Evolutionary conservation across 2,329 filamentous ascomycete species (phyloP).

Genomic region (Pseudogymnoascus sp.): DNA sequence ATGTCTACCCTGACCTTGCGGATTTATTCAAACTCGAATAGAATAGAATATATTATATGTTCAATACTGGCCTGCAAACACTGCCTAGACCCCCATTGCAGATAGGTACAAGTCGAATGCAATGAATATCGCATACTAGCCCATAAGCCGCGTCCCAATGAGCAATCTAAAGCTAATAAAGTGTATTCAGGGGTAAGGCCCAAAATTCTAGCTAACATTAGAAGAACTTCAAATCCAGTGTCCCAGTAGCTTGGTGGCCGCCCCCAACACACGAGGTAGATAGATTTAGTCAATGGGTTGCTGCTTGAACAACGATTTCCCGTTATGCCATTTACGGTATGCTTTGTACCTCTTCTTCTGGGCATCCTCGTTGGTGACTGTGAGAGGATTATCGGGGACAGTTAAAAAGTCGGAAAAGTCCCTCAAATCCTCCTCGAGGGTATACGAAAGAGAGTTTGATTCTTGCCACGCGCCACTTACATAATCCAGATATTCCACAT

Average conservation of each 20-base stretch:
- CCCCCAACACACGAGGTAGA: background rate
- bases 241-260: background rate
- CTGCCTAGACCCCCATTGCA: background rate
- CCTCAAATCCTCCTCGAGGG: slow-evolving; percentile 56
- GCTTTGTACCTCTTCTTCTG: slow-evolving; percentile 94
- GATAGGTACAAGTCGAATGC: background rate
- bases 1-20: background rate
- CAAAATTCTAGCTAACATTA: background rate
- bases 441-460: slow-evolving; percentile 28
- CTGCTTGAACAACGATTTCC: slow-evolving; percentile 96
- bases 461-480: slow-evolving; percentile 57
- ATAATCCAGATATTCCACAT: slow-evolving; percentile 72
- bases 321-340: slow-evolving; percentile 87
- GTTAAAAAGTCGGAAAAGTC: slow-evolving; percentile 71
- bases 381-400: slow-evolving; percentile 74
- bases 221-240: background rate
- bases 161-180: background rate
- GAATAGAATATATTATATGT: background rate
- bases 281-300: slow-evolving; percentile 45
- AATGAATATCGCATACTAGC: background rate
- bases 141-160: background rate
- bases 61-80: background rate
- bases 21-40: background rate
- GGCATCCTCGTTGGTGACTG: slow-evolving; percentile 77
- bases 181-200: background rate